These are phyloP conservation scores for Flaveria floridana DNA, from an alignment of 140 eudicot species.

Conservation along the genomic window DNA sequence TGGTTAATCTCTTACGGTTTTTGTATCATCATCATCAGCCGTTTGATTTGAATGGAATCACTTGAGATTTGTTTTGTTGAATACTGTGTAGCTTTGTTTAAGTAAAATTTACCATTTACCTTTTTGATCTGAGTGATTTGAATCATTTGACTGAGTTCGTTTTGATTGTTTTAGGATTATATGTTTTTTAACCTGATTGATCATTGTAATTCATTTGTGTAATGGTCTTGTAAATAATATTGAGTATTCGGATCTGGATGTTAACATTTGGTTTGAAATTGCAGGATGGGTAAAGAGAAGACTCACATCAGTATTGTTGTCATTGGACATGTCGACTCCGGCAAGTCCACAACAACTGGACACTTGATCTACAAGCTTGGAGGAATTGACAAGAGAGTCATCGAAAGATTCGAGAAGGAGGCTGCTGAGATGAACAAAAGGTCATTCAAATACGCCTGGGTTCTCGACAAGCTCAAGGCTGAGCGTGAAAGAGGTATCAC, in stretches of 20 bases:
- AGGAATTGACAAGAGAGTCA: conserved; percentile 15
- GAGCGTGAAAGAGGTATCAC: conserved; percentile 53
- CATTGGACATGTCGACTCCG: conserved; percentile 27
- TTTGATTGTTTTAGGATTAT: not conserved
- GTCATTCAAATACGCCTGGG: conserved; percentile 49
- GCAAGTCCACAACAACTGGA: conserved; percentile 42
- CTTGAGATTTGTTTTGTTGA: not conserved
- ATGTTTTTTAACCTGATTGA: not conserved
- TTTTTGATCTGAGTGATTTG: not conserved
- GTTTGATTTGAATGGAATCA: not conserved
- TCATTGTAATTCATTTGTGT: not conserved
- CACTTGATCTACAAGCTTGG: conserved; percentile 27
- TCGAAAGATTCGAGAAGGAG: conserved; percentile 19
- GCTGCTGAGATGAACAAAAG: conserved; percentile 46
- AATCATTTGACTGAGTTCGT: not conserved
- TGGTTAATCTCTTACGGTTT: too few species aligned
- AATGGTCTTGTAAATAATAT: too few species aligned
- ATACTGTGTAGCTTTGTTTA: not conserved
- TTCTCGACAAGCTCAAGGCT: conserved; percentile 46
- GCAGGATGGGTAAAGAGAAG: conserved; percentile 25
- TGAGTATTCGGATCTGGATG: not conserved
- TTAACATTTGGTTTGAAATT: not conserved
- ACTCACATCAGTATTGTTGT: conserved; percentile 20
- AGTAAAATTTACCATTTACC: too few species aligned
- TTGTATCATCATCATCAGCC: too few species aligned